These are phyloP conservation scores for Saussurea involucrata DNA, from an alignment of 129 eudicot species.

Conservation along the genomic window DNA sequence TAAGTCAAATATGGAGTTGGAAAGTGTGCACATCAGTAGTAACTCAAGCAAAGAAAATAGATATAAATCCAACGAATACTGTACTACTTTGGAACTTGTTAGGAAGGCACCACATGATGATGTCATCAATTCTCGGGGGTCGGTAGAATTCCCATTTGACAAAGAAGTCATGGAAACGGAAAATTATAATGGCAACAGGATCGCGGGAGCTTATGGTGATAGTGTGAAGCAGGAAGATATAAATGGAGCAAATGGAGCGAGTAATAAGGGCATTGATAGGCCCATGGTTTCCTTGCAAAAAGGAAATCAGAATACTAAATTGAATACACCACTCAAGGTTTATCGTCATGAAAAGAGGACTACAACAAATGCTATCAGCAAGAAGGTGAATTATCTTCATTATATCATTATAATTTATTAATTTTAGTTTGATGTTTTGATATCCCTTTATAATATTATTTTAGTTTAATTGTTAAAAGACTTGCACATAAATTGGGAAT, in stretches of 20 bases:
- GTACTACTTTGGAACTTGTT: neutral
- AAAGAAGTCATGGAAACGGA: constrained; percentile 10
- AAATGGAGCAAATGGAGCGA: constrained; percentile 19
- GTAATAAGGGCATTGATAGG: constrained; percentile 20
- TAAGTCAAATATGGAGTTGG: constrained; percentile 6
- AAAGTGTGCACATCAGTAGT: constrained; percentile 8
- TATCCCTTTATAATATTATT: neutral
- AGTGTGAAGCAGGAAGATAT: constrained; percentile 9
- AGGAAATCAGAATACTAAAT: constrained; percentile 6
- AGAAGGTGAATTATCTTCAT: constrained; percentile 26
- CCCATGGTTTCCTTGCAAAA: constrained; percentile 2
- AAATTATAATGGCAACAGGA: constrained; percentile 8
- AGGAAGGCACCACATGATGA: constrained; percentile 2
- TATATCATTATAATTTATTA: constrained; percentile 5
- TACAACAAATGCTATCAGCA: constrained; percentile 11
- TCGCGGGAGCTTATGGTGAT: constrained; percentile 8
- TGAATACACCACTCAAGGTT: constrained; percentile 22
- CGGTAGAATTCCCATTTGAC: constrained; percentile 13
- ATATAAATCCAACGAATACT: neutral
- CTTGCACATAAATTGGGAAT: neutral
- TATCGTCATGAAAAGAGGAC: constrained; percentile 35
- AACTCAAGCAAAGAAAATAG: constrained; percentile 7
- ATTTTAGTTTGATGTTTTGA: neutral
- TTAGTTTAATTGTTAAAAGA: neutral
- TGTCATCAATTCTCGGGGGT: constrained; percentile 4